Evolutionary conservation across 352 stramenopile species (phyloP).

Genomic region (Peronospora belbahrii): DNA sequence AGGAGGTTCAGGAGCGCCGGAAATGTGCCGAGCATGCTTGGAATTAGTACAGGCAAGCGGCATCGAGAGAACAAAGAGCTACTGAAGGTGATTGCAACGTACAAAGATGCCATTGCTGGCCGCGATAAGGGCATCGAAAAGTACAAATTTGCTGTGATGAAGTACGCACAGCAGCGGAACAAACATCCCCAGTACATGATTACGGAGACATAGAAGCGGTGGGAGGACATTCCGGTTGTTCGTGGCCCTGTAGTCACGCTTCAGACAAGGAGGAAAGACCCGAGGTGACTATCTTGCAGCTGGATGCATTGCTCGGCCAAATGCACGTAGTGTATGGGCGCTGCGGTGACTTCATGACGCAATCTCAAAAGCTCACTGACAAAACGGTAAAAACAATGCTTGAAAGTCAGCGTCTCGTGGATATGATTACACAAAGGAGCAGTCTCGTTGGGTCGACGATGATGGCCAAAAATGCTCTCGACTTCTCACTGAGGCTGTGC

Average conservation of each 20-base stretch:
- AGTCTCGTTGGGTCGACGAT: constrained; percentile 44
- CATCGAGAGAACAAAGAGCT: constrained; percentile 65
- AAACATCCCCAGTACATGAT: constrained; percentile 78
- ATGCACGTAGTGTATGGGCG: constrained; percentile 48
- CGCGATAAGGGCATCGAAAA: constrained; percentile 66
- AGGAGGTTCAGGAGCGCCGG: constrained; percentile 51
- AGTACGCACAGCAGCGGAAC: constrained; percentile 44
- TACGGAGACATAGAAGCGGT: constrained; percentile 64
- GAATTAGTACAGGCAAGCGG: constrained; percentile 46
- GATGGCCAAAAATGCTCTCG: constrained; percentile 47
- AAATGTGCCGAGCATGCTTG: constrained; percentile 41
- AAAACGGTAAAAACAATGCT: constrained; percentile 39
- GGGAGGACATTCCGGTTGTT: constrained; percentile 47
- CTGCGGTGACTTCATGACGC: constrained; percentile 45
- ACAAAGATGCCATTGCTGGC: constrained; percentile 47
- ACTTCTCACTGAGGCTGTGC: constrained; percentile 44
- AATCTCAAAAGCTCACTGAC: constrained; percentile 48
- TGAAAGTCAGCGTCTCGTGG: constrained; percentile 29
- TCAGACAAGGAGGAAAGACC: constrained; percentile 11
- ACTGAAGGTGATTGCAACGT: constrained; percentile 49
- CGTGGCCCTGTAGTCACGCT: constrained; percentile 6
- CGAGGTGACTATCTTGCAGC: constrained; percentile 27
- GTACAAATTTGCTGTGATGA: constrained; percentile 44
- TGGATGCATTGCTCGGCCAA: constrained; percentile 49
- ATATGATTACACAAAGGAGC: constrained; percentile 22